These are phyloP conservation scores for Piper longum DNA, from an alignment of 164 flowering plant species.

Conservation along the genomic window DNA sequence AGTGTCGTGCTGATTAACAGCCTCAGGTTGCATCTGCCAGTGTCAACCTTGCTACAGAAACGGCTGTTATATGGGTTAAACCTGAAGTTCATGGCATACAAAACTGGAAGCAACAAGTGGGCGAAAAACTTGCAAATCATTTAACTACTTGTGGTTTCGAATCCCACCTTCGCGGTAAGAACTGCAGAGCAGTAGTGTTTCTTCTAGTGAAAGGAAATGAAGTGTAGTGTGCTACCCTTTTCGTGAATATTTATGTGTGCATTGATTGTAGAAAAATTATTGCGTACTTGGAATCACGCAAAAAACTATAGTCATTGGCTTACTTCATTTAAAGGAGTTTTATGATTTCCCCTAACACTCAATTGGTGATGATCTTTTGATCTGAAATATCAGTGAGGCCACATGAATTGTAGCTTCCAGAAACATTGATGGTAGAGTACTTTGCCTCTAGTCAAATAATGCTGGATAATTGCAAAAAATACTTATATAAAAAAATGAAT, in stretches of 20 bases:
- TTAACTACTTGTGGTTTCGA: conserved; percentile 78
- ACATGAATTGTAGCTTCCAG: too few species aligned
- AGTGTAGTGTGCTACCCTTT: not conserved
- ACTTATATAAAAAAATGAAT: too few species aligned
- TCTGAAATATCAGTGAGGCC: too few species aligned
- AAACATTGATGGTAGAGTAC: too few species aligned
- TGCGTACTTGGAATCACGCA: not conserved
- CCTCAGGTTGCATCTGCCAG: conserved; percentile 84
- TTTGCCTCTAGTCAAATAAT: too few species aligned
- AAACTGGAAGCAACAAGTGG: conserved; percentile 65
- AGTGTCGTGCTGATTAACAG: conserved; percentile 21
- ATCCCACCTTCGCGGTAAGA: conserved; percentile 63
- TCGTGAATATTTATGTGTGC: not conserved
- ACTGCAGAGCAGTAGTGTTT: not conserved
- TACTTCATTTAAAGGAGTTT: too few species aligned
- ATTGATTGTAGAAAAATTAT: not conserved
- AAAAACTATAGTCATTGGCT: not conserved
- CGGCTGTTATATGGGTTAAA: conserved; percentile 77
- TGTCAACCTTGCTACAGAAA: conserved; percentile 80
- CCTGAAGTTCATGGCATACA: conserved; percentile 53
- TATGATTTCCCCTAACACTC: too few species aligned
- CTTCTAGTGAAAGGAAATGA: not conserved
- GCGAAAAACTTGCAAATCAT: conserved; percentile 82
- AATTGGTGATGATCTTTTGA: too few species aligned
- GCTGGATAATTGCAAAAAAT: too few species aligned